Conservation (phyloP, 768 basidiomycete genomes). For the Tulasnella calospora region DNA sequence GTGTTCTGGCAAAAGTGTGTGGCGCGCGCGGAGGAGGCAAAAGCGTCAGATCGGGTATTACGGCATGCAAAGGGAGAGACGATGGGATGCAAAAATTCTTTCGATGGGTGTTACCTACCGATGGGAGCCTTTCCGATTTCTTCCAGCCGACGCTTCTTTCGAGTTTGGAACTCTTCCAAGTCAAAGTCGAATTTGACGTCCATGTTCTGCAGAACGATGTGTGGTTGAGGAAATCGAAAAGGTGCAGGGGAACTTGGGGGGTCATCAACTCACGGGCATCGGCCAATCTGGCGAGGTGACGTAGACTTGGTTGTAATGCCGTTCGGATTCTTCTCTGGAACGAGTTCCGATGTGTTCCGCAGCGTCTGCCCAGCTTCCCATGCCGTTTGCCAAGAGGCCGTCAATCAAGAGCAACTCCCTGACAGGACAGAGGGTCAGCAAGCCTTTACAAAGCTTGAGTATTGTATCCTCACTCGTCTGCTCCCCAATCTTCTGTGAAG, state of each 20-base stretch:
- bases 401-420: conserved; percentile 84
- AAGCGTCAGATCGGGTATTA: background rate
- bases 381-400: conserved; percentile 77
- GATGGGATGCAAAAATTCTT: background rate
- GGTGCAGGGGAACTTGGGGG: background rate
- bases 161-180: conserved; percentile 76
- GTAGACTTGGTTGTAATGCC: conserved; percentile 80
- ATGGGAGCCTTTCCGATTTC: conserved; percentile 50
- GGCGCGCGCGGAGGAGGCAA: conserved; percentile 32
- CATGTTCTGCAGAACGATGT: conserved; percentile 33
- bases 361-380: conserved; percentile 96
- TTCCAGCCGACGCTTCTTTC: conserved; percentile 84
- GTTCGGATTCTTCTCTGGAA: conserved; percentile 87
- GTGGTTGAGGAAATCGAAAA: conserved; percentile 12
- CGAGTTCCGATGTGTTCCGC: conserved; percentile 92
- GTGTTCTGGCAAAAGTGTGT: conserved; percentile 30
- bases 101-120: background rate
- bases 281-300: conserved; percentile 76
- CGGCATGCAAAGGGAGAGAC: background rate
- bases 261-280: conserved; percentile 54
- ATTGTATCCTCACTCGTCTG: conserved; percentile 65
- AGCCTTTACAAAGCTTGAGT: background rate
- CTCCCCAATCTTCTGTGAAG: conserved; percentile 92
- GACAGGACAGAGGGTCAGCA: background rate
- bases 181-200: conserved; percentile 59